Conservation (phyloP, 2,329 filamentous ascomycete species). For the Coleophoma crateriformis region DNA sequence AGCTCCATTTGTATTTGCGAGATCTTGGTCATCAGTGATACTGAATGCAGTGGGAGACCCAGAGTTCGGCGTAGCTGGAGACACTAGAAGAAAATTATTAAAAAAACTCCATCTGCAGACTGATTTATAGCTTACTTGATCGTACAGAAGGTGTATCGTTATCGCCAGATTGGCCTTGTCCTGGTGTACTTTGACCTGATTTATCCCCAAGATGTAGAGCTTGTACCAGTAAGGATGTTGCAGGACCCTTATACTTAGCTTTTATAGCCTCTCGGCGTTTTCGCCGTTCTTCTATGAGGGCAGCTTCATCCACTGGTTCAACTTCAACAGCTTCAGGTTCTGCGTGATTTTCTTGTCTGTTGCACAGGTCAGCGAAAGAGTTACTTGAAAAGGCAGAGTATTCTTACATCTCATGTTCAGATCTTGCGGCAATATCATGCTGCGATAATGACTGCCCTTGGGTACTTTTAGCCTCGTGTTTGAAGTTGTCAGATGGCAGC, state of each 20-base stretch:
- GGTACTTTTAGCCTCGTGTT: slow-evolving; percentile 63
- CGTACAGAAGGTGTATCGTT: slow-evolving; percentile 15
- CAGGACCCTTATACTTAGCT: slow-evolving; percentile 69
- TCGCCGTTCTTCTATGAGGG: slow-evolving; percentile 78
- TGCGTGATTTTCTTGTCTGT: slow-evolving; percentile 11
- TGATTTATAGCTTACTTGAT: slow-evolving; percentile 28
- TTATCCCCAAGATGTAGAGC: slow-evolving; percentile 31
- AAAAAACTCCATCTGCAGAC: no score
- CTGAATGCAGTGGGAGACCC: slow-evolving; percentile 43
- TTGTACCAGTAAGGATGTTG: slow-evolving; percentile 70
- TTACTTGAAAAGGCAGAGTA: no score
- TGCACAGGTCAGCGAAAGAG: no score
- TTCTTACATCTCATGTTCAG: background rate
- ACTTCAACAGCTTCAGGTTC: slow-evolving; percentile 41
- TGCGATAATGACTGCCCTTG: slow-evolving; percentile 41
- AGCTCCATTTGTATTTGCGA: slow-evolving; percentile 55
- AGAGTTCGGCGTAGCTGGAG: slow-evolving; percentile 23
- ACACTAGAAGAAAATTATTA: no score
- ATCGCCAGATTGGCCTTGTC: slow-evolving; percentile 12
- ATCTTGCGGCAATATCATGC: slow-evolving; percentile 19
- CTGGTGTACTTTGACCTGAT: slow-evolving; percentile 23
- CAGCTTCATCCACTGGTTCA: slow-evolving; percentile 70
- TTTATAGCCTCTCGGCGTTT: slow-evolving; percentile 80
- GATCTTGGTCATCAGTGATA: slow-evolving; percentile 60
- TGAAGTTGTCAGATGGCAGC: slow-evolving; percentile 52